phyloP scores from a whole-genome alignment of 1,284 basidiomycete species.

The Ceratobasidium theobromae region DNA sequence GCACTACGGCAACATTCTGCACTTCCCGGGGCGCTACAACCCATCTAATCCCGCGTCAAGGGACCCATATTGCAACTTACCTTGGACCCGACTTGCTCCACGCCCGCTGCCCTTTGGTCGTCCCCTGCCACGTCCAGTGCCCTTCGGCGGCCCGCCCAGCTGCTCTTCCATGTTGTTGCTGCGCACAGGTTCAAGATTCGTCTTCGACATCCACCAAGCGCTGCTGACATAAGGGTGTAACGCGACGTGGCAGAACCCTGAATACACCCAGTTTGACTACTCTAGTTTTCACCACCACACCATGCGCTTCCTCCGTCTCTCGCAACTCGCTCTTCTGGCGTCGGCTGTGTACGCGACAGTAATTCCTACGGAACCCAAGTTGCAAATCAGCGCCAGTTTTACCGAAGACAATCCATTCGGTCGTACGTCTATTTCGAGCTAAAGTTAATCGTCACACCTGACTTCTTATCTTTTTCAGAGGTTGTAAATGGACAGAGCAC shows the following conservation, averaged over 20 bases:
- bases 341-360: constrained; percentile 29
- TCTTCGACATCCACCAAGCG: constrained; percentile 3
- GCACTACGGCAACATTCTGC: constrained; percentile 40
- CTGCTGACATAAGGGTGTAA: constrained; percentile 1
- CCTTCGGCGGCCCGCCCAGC: not conserved
- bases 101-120: not conserved
- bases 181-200: not conserved
- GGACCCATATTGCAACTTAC: constrained; percentile 8
- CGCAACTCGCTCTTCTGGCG: constrained; percentile 30
- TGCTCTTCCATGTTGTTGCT: constrained; percentile 7
- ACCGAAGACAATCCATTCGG: constrained; percentile 78
- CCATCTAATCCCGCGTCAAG: not conserved
- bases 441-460: constrained; percentile 1
- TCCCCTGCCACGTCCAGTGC: not conserved
- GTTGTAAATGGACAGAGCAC: constrained; percentile 87
- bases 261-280: not conserved
- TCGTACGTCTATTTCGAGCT: constrained; percentile 55
- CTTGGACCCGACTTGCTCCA: constrained; percentile 11
- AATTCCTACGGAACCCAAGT: constrained; percentile 46
- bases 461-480: constrained; percentile 50
- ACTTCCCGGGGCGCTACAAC: constrained; percentile 48
- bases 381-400: constrained; percentile 67
- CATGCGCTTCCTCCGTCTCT: constrained; percentile 30
- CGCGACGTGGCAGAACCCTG: constrained; percentile 29
- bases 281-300: constrained; percentile 12